Evolutionary conservation across 208 protist genomes (phyloP), one percentile per base, ranked within the genome.

Genomic region (Acanthamoeba royreba): DNA sequence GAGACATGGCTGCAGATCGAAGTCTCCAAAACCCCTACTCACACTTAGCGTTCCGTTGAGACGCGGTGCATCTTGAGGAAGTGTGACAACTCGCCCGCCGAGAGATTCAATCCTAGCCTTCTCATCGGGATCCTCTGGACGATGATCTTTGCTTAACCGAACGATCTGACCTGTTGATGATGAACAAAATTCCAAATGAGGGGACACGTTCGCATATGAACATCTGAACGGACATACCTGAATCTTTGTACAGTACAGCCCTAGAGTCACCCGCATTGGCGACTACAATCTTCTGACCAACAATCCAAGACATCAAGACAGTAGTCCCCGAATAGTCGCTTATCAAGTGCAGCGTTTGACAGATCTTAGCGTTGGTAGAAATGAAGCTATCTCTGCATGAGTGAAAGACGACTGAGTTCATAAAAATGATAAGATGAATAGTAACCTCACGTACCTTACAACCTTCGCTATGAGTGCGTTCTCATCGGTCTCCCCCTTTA

Each of bases 271-370:
- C 74, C 40, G 74, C 74, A 28, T 85, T 85, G 35, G 74, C 74
- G 7, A 85, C 38, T 8, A 94, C 96, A 0, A 95, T 49, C 66
- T 96, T 93, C 22, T 95, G 92, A 11, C 63, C 63, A 35, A 74
- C 31, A 3, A 74, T 74, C 63, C 63, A 74, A 9, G 63, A 83
- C 9, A 95, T 42, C 0, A 95, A 61, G 19, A 94, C 95, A 0
- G 95, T 96, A 0, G 95, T 94, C 43, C 95, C 95, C 47, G 93
- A 72, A 35, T 43, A 74, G 63, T 74, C 63, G 22, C 63, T 35
- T 11, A 74, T 74, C 63, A 74, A 42, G 63, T 74, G 35, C 13
- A 74, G 28, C 4, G 63, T 74, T 35, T 74, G 63, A 35, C 63
- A 74, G 31, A 74, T 74, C 63, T 74, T 74, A 35, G 13, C 42